phyloP scores from a whole-genome alignment of 768 basidiomycete genomes.

The Leccinum ochraceum region DNA sequence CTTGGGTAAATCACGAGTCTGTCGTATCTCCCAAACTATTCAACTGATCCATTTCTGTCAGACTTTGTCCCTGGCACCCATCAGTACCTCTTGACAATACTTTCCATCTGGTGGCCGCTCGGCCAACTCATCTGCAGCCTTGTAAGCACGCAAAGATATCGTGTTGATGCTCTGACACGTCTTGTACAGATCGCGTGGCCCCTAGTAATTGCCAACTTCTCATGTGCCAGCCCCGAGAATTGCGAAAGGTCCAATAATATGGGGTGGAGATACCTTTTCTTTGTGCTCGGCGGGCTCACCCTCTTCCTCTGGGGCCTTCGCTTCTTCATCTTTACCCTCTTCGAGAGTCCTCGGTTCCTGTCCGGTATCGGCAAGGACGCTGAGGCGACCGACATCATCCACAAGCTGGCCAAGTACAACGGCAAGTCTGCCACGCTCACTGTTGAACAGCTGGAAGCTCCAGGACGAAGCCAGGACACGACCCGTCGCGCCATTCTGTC shows the following conservation, averaged over 20 bases:
- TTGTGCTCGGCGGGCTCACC: constrained; percentile 52
- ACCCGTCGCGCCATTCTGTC: constrained; percentile 32
- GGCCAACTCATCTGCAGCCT: constrained; percentile 52
- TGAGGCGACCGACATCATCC: constrained; percentile 50
- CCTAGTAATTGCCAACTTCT: constrained; percentile 50
- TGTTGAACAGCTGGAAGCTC: constrained; percentile 43
- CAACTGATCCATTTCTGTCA: constrained; percentile 7
- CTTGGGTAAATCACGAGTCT: constrained; percentile 35
- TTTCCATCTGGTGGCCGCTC: no score
- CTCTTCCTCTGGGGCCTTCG: constrained; percentile 54
- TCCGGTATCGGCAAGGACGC: constrained; percentile 53
- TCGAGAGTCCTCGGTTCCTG: constrained; percentile 61
- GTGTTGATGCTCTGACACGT: not conserved
- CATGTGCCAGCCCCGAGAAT: constrained; percentile 39
- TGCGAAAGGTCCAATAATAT: constrained; percentile 51
- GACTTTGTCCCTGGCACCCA: no score
- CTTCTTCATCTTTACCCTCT: constrained; percentile 51
- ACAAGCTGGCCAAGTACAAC: constrained; percentile 52
- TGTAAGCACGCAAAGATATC: constrained; percentile 27
- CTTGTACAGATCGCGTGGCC: constrained; percentile 55
- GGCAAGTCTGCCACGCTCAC: constrained; percentile 43
- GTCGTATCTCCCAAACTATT: not conserved
- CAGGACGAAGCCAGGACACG: constrained; percentile 23
- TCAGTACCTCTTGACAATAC: no score
- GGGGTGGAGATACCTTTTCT: constrained; percentile 65